Evolutionary conservation across 805 yeast species (phyloP).

Genomic region (Ogataea kodamae): DNA sequence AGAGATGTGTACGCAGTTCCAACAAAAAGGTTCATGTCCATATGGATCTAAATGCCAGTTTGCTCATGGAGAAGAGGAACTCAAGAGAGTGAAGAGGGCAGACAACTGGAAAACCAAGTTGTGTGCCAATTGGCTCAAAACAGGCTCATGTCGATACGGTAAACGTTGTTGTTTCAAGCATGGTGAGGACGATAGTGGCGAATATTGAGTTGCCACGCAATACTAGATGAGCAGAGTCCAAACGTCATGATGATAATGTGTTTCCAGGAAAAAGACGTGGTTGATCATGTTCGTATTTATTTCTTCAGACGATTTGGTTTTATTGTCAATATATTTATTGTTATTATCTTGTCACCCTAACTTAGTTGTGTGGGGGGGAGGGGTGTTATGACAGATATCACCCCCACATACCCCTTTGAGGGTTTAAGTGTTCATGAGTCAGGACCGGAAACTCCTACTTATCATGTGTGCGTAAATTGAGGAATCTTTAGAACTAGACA

Average conservation of each 20-base stretch:
- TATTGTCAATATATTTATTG: constrained; percentile 1
- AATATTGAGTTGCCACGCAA: background rate
- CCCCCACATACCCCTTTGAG: too few species aligned
- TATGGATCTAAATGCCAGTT: constrained; percentile 91
- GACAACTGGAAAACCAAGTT: constrained; percentile 89
- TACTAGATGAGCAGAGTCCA: background rate
- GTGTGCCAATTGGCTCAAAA: constrained; percentile 82
- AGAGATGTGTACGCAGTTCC: constrained; percentile 79
- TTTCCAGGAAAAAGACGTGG: background rate
- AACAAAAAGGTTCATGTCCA: constrained; percentile 71
- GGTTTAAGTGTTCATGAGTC: too few species aligned
- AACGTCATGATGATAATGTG: background rate
- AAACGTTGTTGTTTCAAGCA: constrained; percentile 91
- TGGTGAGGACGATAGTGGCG: constrained; percentile 40
- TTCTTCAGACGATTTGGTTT: constrained; percentile 2
- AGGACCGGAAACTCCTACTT: too few species aligned
- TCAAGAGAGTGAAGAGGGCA: constrained; percentile 68
- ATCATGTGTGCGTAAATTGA: too few species aligned
- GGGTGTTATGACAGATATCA: too few species aligned
- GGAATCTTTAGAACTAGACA: too few species aligned
- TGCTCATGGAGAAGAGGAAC: constrained; percentile 83
- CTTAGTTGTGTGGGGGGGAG: too few species aligned
- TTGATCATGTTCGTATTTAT: constrained; percentile 1
- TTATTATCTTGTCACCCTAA: too few species aligned
- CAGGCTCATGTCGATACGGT: constrained; percentile 83